A percentile compares a stretch with the other conserved stretches of the same genome.
Conservation (phyloP, 495 filamentous ascomycete genomes). For the Podospora pseudocomata region DNA sequence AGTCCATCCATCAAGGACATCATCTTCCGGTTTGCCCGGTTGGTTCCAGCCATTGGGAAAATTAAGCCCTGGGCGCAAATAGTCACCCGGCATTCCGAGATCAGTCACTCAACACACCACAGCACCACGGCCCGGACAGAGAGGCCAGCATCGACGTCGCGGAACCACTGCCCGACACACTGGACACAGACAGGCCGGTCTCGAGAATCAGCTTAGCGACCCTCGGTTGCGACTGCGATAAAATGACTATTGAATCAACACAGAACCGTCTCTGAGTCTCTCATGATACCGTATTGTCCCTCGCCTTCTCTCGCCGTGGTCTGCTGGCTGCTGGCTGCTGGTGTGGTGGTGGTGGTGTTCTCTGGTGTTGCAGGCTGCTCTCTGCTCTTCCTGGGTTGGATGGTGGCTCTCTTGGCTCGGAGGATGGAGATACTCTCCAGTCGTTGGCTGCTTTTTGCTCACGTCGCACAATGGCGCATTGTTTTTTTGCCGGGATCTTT, state of each 20-base stretch:
- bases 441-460: neutral
- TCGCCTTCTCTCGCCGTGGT: neutral
- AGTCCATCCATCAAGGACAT: neutral
- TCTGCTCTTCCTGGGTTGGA: neutral
- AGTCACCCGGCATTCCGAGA: neutral
- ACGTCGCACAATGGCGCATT: slow-evolving; percentile 4
- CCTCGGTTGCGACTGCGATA: neutral
- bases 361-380: slow-evolving; percentile 17
- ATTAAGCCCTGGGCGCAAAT: neutral
- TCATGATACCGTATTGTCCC: neutral
- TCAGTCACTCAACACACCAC: neutral
- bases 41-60: neutral
- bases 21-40: neutral
- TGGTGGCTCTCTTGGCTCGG: neutral
- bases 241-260: neutral
- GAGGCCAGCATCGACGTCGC: neutral
- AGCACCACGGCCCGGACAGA: neutral
- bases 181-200: neutral
- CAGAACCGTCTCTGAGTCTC: neutral
- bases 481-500: slow-evolving; percentile 5
- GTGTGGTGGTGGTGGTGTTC: neutral
- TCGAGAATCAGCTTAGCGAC: neutral
- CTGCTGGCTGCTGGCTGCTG: neutral
- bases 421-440: neutral
- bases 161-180: neutral